Evolutionary conservation across 306 rosid genomes (phyloP).

Genomic region (Fragaria vesca): DNA sequence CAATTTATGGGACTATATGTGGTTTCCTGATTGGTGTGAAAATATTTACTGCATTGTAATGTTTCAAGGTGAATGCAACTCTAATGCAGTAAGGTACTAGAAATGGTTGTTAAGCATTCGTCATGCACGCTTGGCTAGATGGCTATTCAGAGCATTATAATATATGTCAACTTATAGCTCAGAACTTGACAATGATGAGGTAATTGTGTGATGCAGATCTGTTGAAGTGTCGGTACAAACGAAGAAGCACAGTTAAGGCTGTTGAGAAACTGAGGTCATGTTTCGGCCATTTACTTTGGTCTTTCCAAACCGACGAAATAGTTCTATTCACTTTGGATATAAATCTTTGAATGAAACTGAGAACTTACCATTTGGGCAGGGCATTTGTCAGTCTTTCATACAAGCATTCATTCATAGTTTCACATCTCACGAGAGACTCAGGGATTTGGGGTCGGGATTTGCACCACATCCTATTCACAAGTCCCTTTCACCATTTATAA

Average conservation of each 20-base stretch:
- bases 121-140: too few relatives aligned
- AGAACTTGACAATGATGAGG: neutral
- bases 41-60: too few relatives aligned
- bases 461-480: neutral
- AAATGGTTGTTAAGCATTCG: too few relatives aligned
- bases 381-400: too few relatives aligned
- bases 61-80: neutral
- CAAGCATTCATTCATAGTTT: too few relatives aligned
- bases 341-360: too few relatives aligned
- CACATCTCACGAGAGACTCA: neutral
- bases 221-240: neutral
- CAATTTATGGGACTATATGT: neutral
- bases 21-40: neutral
- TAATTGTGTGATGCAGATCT: neutral
- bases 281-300: neutral
- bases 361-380: too few relatives aligned
- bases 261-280: constrained; percentile 4
- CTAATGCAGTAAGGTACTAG: too few relatives aligned
- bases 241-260: constrained; percentile 23
- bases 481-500: constrained; percentile 23
- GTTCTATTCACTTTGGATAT: too few relatives aligned
- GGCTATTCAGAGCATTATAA: neutral
- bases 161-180: neutral
- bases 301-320: neutral
- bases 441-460: neutral